A percentile compares a stretch with the other conserved stretches of the same genome.
Conservation (phyloP, 495 filamentous ascomycete species). For the Aspergillus nidulans region DNA sequence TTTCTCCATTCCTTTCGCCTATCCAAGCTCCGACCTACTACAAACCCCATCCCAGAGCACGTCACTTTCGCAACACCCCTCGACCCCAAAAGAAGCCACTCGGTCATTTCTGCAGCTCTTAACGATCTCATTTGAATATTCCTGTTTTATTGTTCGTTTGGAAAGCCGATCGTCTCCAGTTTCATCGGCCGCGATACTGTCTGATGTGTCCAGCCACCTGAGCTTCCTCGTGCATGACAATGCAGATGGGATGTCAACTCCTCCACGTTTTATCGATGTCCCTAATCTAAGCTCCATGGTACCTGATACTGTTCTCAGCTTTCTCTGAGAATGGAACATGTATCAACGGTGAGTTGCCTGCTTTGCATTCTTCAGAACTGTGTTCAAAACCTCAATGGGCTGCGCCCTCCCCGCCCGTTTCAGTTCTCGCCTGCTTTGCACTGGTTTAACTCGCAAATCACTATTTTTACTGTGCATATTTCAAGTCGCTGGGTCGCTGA, state of each 20-base stretch:
- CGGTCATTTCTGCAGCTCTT: background rate
- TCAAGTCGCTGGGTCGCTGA: background rate
- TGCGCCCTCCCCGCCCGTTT: background rate
- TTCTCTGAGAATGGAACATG: constrained; percentile 44
- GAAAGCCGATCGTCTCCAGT: background rate
- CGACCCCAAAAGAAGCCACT: background rate
- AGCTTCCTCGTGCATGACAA: constrained; percentile 22
- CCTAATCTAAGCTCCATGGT: constrained; percentile 38
- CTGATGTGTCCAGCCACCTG: constrained; percentile 21
- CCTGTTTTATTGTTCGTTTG: constrained; percentile 2
- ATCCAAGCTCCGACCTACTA: background rate
- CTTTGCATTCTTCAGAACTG: constrained; percentile 1
- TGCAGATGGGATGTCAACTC: constrained; percentile 39
- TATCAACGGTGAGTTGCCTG: constrained; percentile 40
- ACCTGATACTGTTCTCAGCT: constrained; percentile 30
- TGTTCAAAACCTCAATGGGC: background rate
- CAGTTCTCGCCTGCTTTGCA: background rate
- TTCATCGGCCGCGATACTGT: background rate
- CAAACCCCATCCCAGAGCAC: constrained; percentile 9
- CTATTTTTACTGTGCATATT: background rate
- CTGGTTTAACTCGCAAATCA: background rate
- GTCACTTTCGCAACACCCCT: background rate
- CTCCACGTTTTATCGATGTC: constrained; percentile 28
- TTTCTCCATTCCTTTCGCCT: constrained; percentile 12
- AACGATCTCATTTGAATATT: background rate